Conservation (phyloP, 2,329 filamentous ascomycete genomes). For the Penicillium olsonii region DNA sequence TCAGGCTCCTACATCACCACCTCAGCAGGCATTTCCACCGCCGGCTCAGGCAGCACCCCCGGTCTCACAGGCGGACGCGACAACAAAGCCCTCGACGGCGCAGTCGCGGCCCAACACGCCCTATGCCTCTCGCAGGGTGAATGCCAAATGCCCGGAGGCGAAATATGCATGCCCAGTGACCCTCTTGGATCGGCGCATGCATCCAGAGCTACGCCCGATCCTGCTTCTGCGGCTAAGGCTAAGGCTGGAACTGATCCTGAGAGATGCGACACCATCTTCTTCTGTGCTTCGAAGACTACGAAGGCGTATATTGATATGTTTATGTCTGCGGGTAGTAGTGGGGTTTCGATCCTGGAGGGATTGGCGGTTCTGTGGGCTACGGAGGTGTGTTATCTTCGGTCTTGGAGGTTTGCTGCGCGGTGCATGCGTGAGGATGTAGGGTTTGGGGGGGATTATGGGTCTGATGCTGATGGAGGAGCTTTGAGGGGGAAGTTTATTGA, state of each 20-base stretch:
- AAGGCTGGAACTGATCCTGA: no score
- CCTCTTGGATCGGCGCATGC: neutral
- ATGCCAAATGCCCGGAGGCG: conserved; percentile 21
- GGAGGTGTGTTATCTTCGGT: conserved; percentile 64
- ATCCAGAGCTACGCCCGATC: neutral
- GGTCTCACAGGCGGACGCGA: conserved; percentile 31
- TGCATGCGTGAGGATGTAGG: conserved; percentile 33
- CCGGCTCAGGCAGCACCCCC: conserved; percentile 21
- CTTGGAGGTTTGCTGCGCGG: conserved; percentile 53
- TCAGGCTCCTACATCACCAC: conserved; percentile 13
- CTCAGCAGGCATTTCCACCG: conserved; percentile 18
- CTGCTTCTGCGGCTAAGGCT: neutral
- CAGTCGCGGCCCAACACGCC: conserved; percentile 13
- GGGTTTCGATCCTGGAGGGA: conserved; percentile 62
- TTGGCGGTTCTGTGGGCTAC: conserved; percentile 77
- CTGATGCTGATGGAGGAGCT: conserved; percentile 66
- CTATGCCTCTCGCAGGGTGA: conserved; percentile 22
- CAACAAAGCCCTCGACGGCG: neutral
- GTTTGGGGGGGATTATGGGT: conserved; percentile 16
- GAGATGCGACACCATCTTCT: conserved; percentile 23
- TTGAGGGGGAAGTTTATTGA: conserved; percentile 65
- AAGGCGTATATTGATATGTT: conserved; percentile 61
- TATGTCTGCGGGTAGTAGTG: conserved; percentile 55
- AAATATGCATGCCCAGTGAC: conserved; percentile 11
- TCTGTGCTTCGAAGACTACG: conserved; percentile 49